These are phyloP conservation scores for Ramaria sp. DNA, from an alignment of 768 basidiomycete species.

Conservation along the genomic window DNA sequence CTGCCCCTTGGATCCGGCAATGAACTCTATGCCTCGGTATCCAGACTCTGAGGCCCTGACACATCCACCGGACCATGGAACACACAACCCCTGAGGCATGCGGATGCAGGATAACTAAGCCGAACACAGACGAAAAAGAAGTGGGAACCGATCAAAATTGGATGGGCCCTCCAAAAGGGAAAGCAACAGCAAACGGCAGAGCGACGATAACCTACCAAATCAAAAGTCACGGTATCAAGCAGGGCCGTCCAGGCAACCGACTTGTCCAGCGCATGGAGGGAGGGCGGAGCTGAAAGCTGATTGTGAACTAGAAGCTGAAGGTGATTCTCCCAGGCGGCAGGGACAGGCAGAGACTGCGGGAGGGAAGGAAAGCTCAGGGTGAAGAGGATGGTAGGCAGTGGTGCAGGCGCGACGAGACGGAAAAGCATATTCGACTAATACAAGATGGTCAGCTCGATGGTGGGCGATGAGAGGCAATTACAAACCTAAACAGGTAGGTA, in stretches of 20 bases:
- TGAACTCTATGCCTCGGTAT: neutral
- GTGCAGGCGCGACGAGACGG: constrained; percentile 34
- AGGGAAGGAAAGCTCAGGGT: constrained; percentile 39
- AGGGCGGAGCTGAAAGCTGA: constrained; percentile 40
- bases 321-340: constrained; percentile 44
- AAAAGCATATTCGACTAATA: constrained; percentile 37
- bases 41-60: too few relatives aligned
- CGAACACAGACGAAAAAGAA: neutral
- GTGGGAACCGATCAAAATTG: neutral
- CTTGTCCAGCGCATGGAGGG: constrained; percentile 50
- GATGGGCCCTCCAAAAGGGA: neutral
- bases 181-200: neutral
- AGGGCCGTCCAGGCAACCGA: constrained; percentile 46
- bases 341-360: constrained; percentile 31
- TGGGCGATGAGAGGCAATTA: too few relatives aligned
- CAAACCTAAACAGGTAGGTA: too few relatives aligned
- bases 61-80: too few relatives aligned
- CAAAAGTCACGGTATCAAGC: constrained; percentile 51
- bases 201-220: constrained; percentile 25
- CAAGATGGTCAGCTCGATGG: neutral
- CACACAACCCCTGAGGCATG: too few relatives aligned
- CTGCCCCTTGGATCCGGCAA: neutral
- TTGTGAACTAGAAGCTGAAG: constrained; percentile 40
- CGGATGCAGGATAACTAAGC: too few relatives aligned
- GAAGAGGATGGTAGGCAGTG: constrained; percentile 48